Conservation (phyloP, 192 early-diverging fungal species). For the Haplosporangium gracile region DNA sequence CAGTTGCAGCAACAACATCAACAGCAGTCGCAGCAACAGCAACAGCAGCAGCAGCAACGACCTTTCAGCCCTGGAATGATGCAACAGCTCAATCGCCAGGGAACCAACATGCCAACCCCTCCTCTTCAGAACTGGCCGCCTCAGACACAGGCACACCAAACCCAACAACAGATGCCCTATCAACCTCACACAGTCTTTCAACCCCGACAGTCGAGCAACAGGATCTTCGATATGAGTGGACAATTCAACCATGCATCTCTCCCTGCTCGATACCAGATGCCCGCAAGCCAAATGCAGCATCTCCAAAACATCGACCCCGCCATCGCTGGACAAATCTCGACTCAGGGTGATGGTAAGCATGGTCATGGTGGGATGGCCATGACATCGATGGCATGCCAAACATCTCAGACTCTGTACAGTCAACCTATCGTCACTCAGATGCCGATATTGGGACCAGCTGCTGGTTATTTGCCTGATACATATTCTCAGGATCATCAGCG, state of each 20-base stretch:
- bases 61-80: neutral
- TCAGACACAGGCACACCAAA: neutral
- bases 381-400: neutral
- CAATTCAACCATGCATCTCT: constrained; percentile 28
- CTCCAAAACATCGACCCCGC: constrained; percentile 11
- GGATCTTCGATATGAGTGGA: neutral
- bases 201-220: constrained; percentile 17
- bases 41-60: constrained; percentile 2
- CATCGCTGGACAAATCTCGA: neutral
- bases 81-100: neutral
- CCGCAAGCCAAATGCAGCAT: constrained; percentile 29
- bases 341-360: neutral
- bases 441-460: constrained; percentile 27
- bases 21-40: constrained; percentile 18
- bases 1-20: constrained; percentile 15
- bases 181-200: constrained; percentile 39
- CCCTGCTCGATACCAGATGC: constrained; percentile 26
- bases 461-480: constrained; percentile 43
- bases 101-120: neutral
- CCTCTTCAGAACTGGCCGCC: neutral
- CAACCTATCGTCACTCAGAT: neutral
- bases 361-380: neutral
- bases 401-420: neutral
- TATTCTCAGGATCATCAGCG: constrained; percentile 49
- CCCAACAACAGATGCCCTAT: constrained; percentile 1